Evolutionary conservation across 257 asterid species (phyloP), one percentile per base, ranked within the genome.

Genomic region (Euphrasia confusa): DNA sequence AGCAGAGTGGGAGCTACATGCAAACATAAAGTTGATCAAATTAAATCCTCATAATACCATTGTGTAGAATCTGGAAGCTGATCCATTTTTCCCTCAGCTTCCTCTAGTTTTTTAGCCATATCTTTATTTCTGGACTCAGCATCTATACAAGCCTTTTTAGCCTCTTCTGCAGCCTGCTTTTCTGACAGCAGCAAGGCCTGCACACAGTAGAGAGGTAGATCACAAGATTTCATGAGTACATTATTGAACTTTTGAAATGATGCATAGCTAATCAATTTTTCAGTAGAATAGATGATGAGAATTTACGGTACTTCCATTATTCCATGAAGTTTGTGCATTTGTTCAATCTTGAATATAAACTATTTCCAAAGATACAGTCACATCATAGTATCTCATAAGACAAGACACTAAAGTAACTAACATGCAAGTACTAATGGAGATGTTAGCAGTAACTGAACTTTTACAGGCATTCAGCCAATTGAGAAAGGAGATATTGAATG

Each of bases 61-160:
- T 83, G 97, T 48, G 79, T 68, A 33, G 94, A 86, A 72, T 82
- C 97, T 77, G 83, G 97, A 63, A 92, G 87, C 77, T 84, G 95
- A 54, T 80, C 85, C 30, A 72, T 80, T 80, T 87, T 92, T 28
- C 80, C 84, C 68, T 80, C 89, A 12, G 95, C 77, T 65, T 75
- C 89, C 70, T 85, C 94, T 39, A 92, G 76, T 60, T 80, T 89
- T 68, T 72, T 83, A 13, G 72, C 81, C 68, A 89, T 71, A 69
- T 83, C 90, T 67, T 64, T 73, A 72, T 74, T 83, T 78, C 77
- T 83, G 26, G 81, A 65, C 71, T 80, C 94, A 64, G 90, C 87
- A 71, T 84, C 90, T 64, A 56, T 65, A 63, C 67, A 58, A 44
- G 83, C 81, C 81, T 78, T 82, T 75, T 63, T 79, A 65, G 87